Evolutionary conservation across 495 filamentous ascomycete species (phyloP).

Genomic region (Penicillium salamii): DNA sequence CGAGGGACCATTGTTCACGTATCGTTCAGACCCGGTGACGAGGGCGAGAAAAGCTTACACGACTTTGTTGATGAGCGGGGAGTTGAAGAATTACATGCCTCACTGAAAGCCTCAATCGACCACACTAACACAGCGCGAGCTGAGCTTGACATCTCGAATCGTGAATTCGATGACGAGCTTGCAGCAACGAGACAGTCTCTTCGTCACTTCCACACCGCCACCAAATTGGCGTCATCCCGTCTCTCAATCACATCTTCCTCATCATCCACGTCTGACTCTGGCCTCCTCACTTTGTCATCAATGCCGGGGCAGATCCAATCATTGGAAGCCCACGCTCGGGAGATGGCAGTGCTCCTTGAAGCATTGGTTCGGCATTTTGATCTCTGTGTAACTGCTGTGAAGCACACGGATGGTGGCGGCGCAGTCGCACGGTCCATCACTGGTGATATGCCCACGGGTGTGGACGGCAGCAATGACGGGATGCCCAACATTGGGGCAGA

Average conservation of each 20-base stretch:
- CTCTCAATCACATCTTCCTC: constrained; percentile 40
- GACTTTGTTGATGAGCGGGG: constrained; percentile 87
- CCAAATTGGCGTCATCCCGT: constrained; percentile 40
- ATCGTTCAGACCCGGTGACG: constrained; percentile 65
- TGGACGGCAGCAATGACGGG: constrained; percentile 49
- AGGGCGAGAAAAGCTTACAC: constrained; percentile 68
- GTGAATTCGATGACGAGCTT: constrained; percentile 56
- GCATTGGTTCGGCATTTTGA: constrained; percentile 91
- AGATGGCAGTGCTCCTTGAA: constrained; percentile 78
- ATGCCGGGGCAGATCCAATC: constrained; percentile 67
- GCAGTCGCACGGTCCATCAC: constrained; percentile 62
- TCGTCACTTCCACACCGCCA: constrained; percentile 37
- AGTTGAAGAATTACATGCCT: constrained; percentile 64
- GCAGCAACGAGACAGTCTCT: constrained; percentile 60
- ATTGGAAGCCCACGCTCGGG: constrained; percentile 74
- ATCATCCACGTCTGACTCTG: constrained; percentile 34
- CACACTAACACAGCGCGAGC: constrained; percentile 53
- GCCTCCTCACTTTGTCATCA: constrained; percentile 42
- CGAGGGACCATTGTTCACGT: constrained; percentile 70
- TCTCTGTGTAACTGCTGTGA: constrained; percentile 86
- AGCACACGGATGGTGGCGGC: constrained; percentile 85
- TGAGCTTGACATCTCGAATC: constrained; percentile 46
- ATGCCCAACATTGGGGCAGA: constrained; percentile 58
- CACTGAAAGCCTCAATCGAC: constrained; percentile 67
- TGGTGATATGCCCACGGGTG: constrained; percentile 57